phyloP scores from a whole-genome alignment of 1,284 basidiomycete species.

The Tremellales sp. region DNA sequence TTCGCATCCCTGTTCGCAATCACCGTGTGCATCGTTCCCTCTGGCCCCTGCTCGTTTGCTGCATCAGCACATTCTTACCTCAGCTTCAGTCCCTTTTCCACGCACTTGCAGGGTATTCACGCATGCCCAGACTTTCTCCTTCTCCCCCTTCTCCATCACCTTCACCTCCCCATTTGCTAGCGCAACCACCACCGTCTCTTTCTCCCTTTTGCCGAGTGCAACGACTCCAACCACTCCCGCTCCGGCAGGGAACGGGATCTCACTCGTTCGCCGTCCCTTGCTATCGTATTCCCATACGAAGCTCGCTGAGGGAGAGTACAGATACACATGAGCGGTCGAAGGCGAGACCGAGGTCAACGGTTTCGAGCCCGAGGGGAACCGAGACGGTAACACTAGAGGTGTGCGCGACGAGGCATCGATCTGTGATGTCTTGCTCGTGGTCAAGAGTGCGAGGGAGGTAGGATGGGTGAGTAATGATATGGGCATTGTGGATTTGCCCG shows the following conservation, averaged over 20 bases:
- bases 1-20: too few relatives aligned
- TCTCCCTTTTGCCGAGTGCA: conserved; percentile 1
- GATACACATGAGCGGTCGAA: conserved; percentile 7
- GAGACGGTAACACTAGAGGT: conserved; percentile 12
- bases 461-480: background rate
- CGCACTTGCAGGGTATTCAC: conserved; percentile 6
- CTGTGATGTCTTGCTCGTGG: background rate
- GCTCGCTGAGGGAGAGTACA: conserved; percentile 4
- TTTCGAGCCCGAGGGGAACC: conserved; percentile 6
- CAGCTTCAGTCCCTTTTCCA: too few relatives aligned
- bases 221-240: background rate
- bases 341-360: conserved; percentile 9
- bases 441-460: background rate
- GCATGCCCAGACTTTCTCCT: conserved; percentile 4
- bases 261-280: conserved; percentile 18
- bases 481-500: background rate
- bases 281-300: conserved; percentile 25
- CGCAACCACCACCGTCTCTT: conserved; percentile 4
- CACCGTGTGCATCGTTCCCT: too few relatives aligned
- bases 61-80: too few relatives aligned
- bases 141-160: conserved; percentile 4
- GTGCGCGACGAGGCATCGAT: background rate
- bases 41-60: too few relatives aligned
- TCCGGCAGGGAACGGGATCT: conserved; percentile 4
- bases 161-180: background rate